phyloP scores from a whole-genome alignment of 345 rosid species.

The Citrus trifoliata region DNA sequence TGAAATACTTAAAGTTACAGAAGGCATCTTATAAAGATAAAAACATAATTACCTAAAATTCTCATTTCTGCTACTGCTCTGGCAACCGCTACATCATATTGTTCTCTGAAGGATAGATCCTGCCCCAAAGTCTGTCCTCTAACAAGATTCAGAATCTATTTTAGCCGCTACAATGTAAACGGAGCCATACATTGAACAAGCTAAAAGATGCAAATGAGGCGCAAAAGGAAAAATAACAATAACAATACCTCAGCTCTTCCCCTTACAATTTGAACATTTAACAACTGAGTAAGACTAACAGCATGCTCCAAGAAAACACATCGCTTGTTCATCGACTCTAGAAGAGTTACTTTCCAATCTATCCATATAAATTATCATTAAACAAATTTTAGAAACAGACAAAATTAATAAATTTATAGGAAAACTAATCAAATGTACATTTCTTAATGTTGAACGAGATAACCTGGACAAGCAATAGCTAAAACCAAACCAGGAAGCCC shows the following conservation, averaged over 20 bases:
- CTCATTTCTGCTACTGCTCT: conserved; percentile 98
- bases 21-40: neutral
- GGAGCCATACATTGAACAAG: neutral
- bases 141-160: conserved; percentile 16
- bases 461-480: conserved; percentile 82
- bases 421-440: neutral
- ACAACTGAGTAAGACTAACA: conserved; percentile 51
- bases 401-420: neutral
- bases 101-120: conserved; percentile 56
- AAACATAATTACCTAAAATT: conserved; percentile 55
- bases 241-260: conserved; percentile 88
- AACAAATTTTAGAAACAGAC: neutral
- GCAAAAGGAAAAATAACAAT: neutral
- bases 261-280: conserved; percentile 65
- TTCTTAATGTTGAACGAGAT: neutral
- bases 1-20: conserved; percentile 1
- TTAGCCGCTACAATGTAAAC: conserved; percentile 1
- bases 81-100: conserved; percentile 86
- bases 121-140: conserved; percentile 75
- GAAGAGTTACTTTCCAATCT: conserved; percentile 87
- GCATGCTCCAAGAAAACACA: conserved; percentile 86
- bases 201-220: neutral
- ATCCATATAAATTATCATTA: neutral
- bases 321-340: conserved; percentile 86
- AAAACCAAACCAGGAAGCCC: conserved; percentile 91